phyloP scores from a whole-genome alignment of 768 basidiomycete genomes.

The Lentinus brumalis region DNA sequence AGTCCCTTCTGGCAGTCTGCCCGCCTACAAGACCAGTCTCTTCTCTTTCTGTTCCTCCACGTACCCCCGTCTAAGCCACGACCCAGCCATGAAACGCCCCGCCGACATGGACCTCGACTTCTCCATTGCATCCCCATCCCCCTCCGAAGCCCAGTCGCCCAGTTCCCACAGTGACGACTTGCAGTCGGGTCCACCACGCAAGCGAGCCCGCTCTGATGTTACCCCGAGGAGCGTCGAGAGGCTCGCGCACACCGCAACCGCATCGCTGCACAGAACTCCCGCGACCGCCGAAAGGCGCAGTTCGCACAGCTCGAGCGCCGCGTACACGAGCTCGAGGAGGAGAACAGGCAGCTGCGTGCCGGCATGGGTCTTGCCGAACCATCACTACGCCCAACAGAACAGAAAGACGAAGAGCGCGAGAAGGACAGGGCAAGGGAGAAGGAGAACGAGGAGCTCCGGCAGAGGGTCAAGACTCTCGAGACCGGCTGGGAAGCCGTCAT shows the following conservation, averaged over 20 bases:
- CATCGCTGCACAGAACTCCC: slow-evolving; percentile 91
- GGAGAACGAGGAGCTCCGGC: slow-evolving; percentile 75
- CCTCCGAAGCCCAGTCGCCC: slow-evolving; percentile 24
- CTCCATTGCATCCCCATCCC: slow-evolving; percentile 20
- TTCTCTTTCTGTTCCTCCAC: slow-evolving; percentile 21
- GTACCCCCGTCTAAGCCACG: slow-evolving; percentile 22
- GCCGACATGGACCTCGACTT: slow-evolving; percentile 29
- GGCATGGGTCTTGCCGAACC: slow-evolving; percentile 37
- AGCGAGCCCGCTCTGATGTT: slow-evolving; percentile 66
- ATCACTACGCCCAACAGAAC: slow-evolving; percentile 17
- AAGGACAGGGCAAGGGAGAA: slow-evolving; percentile 49
- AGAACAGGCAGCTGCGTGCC: slow-evolving; percentile 75
- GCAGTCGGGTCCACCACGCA: slow-evolving; percentile 55
- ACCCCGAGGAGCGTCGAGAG: slow-evolving; percentile 81
- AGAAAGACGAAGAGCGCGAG: slow-evolving; percentile 36
- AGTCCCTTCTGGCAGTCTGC: slow-evolving; percentile 24
- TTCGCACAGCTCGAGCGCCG: slow-evolving; percentile 91
- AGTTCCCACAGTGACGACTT: slow-evolving; percentile 19
- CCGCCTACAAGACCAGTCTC: slow-evolving; percentile 30
- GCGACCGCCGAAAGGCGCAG: slow-evolving; percentile 88
- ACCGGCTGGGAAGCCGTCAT: slow-evolving; percentile 81
- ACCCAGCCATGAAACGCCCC: slow-evolving; percentile 30
- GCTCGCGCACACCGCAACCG: slow-evolving; percentile 90
- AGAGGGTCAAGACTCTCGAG: slow-evolving; percentile 78
- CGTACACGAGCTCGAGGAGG: slow-evolving; percentile 84